Percentiles rank a stretch among this genome's conserved stretches.
Conservation (phyloP, 2,329 filamentous ascomycete genomes). For the Leptographium wingfieldii region DNA sequence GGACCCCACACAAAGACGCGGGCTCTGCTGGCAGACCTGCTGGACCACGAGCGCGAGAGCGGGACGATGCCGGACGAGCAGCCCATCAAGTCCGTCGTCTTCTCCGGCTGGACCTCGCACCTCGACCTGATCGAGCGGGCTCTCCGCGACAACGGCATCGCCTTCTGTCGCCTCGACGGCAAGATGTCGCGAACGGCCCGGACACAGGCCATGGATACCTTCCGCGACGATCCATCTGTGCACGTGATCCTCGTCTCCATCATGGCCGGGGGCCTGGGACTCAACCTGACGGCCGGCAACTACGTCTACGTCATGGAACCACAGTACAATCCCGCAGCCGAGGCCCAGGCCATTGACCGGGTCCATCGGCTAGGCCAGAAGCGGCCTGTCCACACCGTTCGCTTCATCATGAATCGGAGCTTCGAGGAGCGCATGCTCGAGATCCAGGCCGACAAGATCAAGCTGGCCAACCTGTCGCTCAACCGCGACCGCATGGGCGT, state of each 20-base stretch:
- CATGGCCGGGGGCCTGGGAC: constrained; percentile 78
- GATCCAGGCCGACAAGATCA: constrained; percentile 85
- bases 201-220: constrained; percentile 60
- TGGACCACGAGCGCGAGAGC: constrained; percentile 50
- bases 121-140: constrained; percentile 85
- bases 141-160: constrained; percentile 52
- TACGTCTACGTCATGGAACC: constrained; percentile 96
- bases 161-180: constrained; percentile 74
- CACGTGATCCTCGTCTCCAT: constrained; percentile 85
- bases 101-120: constrained; percentile 92
- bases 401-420: constrained; percentile 80
- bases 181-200: constrained; percentile 70
- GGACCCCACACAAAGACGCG: constrained; percentile 89
- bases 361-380: constrained; percentile 86
- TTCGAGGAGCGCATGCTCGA: constrained; percentile 92
- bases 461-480: constrained; percentile 60
- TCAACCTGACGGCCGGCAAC: constrained; percentile 79
- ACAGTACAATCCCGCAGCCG: constrained; percentile 90
- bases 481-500: constrained; percentile 17
- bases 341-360: constrained; percentile 88
- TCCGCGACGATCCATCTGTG: constrained; percentile 58
- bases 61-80: constrained; percentile 48
- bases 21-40: constrained; percentile 64
- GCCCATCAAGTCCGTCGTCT: constrained; percentile 86
- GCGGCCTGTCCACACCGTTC: constrained; percentile 71